Percentiles rank a stretch among this genome's conserved stretches.
Evolutionary conservation across 169 alveolate species (phyloP).

Genomic region (Cystoisospora suis): DNA sequence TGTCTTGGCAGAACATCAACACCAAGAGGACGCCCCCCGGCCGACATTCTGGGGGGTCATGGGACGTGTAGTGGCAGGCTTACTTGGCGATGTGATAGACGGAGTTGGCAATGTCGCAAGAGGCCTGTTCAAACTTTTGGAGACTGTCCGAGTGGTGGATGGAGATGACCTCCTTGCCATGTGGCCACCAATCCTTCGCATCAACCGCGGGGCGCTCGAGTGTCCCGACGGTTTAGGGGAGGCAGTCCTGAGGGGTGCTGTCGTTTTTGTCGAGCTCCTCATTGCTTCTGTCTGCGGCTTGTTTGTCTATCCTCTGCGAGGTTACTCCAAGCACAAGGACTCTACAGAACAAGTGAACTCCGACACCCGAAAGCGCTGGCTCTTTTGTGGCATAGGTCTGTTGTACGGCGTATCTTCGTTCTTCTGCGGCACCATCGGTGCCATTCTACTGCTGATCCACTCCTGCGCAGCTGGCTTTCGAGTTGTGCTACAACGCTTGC

Average conservation of each 20-base stretch:
- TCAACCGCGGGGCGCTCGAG: conserved; percentile 38
- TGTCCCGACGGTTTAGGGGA: conserved; percentile 53
- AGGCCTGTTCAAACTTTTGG: conserved; percentile 40
- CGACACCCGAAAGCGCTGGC: background rate
- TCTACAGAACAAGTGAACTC: background rate
- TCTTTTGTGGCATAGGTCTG: background rate
- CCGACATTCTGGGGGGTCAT: background rate
- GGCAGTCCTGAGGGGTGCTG: conserved; percentile 11
- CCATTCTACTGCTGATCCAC: background rate
- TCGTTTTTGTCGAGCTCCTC: background rate
- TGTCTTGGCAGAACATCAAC: background rate
- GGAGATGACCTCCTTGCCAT: conserved; percentile 26
- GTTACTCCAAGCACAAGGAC: background rate
- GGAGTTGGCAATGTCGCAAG: conserved; percentile 39
- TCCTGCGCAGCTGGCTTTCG: background rate
- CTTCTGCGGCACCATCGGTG: background rate
- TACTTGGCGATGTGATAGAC: conserved; percentile 41
- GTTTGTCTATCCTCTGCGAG: background rate
- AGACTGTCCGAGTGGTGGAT: conserved; percentile 44
- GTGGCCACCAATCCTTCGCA: conserved; percentile 53
- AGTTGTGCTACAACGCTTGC: background rate
- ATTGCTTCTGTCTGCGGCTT: background rate
- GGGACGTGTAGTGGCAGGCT: background rate
- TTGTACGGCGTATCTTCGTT: conserved; percentile 19
- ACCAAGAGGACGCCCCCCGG: background rate